These are phyloP conservation scores for Annona squamosa DNA, from an alignment of 164 flowering plant genomes.

Conservation along the genomic window DNA sequence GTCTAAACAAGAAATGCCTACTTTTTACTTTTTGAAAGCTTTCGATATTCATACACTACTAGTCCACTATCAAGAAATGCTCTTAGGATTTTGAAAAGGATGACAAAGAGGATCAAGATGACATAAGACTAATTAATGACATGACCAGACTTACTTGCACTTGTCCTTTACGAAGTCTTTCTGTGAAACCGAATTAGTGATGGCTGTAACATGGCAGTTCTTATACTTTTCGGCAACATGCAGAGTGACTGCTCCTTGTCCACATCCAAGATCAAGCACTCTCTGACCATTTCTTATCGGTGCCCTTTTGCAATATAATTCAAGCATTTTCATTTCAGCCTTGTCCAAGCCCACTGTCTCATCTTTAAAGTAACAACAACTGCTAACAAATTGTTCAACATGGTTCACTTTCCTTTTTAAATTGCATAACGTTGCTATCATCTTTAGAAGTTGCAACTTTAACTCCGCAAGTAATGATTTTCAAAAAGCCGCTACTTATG, in stretches of 20 bases:
- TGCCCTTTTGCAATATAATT: conserved; percentile 4
- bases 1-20: too few relatives aligned
- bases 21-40: too few relatives aligned
- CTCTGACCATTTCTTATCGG: background rate
- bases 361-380: background rate
- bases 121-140: too few relatives aligned
- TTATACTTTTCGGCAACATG: background rate
- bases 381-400: background rate
- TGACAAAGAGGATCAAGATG: too few relatives aligned
- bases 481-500: too few relatives aligned
- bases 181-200: conserved; percentile 11
- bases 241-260: background rate
- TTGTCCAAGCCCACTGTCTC: background rate
- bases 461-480: too few relatives aligned
- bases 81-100: too few relatives aligned
- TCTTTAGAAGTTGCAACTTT: too few relatives aligned
- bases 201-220: conserved; percentile 1
- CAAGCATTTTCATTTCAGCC: conserved; percentile 1
- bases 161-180: conserved; percentile 10
- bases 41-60: too few relatives aligned
- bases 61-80: too few relatives aligned
- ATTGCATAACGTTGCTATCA: too few relatives aligned
- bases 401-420: too few relatives aligned
- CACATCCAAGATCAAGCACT: conserved; percentile 6
- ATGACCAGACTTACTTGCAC: conserved; percentile 3